Conservation (phyloP, 148 eudicot genomes). For the Persicaria maculosa region DNA sequence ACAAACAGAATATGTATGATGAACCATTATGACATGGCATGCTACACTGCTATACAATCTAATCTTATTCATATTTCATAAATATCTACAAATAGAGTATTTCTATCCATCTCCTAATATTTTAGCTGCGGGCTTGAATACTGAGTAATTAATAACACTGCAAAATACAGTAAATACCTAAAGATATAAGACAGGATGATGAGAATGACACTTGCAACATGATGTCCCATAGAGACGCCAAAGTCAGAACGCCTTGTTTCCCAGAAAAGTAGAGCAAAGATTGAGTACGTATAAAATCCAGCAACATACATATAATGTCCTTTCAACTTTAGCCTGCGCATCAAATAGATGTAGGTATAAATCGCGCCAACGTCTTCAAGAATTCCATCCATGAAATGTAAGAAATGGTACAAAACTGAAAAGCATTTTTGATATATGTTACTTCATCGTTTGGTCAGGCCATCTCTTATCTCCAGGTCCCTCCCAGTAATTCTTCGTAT, state of each 20-base stretch:
- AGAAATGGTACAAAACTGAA: not conserved
- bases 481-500: slow-evolving; percentile 60
- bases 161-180: slow-evolving; percentile 31
- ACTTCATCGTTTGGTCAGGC: slow-evolving; percentile 84
- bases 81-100: not conserved
- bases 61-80: not conserved
- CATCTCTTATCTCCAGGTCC: slow-evolving; percentile 88
- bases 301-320: slow-evolving; percentile 74
- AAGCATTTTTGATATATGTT: slow-evolving; percentile 17
- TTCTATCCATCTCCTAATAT: not conserved
- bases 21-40: not conserved
- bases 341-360: not conserved
- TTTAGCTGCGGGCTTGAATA: not conserved
- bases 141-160: no score
- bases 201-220: slow-evolving; percentile 67
- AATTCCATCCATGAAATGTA: not conserved
- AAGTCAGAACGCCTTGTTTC: slow-evolving; percentile 94
- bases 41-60: not conserved
- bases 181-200: slow-evolving; percentile 59
- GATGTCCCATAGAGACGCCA: slow-evolving; percentile 97
- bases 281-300: slow-evolving; percentile 84
- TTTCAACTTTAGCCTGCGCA: slow-evolving; percentile 70
- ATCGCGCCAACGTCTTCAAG: not conserved
- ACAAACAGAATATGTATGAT: not conserved
- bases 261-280: slow-evolving; percentile 90